phyloP scores from a whole-genome alignment of 2,329 filamentous ascomycete species.

The Thelonectria olida region DNA sequence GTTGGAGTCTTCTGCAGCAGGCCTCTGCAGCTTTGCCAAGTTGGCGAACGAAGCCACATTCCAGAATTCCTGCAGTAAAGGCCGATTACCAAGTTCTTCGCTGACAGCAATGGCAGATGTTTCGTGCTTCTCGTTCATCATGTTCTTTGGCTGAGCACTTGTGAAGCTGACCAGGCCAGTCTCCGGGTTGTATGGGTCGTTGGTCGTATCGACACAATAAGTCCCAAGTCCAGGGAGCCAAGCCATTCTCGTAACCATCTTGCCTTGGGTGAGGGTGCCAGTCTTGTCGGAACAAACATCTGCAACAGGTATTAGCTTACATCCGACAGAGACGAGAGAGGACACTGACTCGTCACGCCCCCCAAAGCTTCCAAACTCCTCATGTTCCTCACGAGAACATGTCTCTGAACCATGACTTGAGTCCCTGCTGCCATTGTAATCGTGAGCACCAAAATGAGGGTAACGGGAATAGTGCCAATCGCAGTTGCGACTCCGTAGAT shows the following conservation, averaged over 20 bases:
- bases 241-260: slow-evolving; percentile 63
- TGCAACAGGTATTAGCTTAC: slow-evolving; percentile 30
- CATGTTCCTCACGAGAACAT: slow-evolving; percentile 63
- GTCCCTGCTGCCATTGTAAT: slow-evolving; percentile 67
- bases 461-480: slow-evolving; percentile 61
- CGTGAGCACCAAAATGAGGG: slow-evolving; percentile 61
- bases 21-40: slow-evolving; percentile 44
- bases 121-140: slow-evolving; percentile 31
- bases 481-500: slow-evolving; percentile 59
- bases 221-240: slow-evolving; percentile 60
- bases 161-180: slow-evolving; percentile 57
- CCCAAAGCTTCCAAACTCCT: slow-evolving; percentile 66
- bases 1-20: slow-evolving; percentile 49
- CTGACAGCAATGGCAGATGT: slow-evolving; percentile 49
- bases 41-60: slow-evolving; percentile 73
- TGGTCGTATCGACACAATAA: slow-evolving; percentile 58
- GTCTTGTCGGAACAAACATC: slow-evolving; percentile 68
- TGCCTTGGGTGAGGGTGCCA: slow-evolving; percentile 62
- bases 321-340: slow-evolving; percentile 11
- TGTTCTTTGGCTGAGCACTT: slow-evolving; percentile 47
- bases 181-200: slow-evolving; percentile 66
- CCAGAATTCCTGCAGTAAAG: slow-evolving; percentile 54
- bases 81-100: slow-evolving; percentile 56
- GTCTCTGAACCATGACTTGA: slow-evolving; percentile 60
- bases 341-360: slow-evolving; percentile 54